Base-by-base conservation (phyloP, 176 grass and related monocot species). In the Stipa capillata region DNA sequence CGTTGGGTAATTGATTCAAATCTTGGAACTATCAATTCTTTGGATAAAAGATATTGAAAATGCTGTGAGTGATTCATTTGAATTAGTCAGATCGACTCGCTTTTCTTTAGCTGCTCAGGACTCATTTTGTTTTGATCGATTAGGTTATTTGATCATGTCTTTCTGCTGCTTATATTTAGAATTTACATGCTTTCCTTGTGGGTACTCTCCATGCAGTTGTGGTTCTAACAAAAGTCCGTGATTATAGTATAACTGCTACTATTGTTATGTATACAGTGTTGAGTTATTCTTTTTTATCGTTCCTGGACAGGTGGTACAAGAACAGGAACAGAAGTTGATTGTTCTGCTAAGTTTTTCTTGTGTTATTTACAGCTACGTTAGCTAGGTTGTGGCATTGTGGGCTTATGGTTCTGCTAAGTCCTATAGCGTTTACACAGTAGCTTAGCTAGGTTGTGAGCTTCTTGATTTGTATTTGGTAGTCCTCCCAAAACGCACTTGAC, bases 1-100 rank as follows among this genome's bases (percentile, higher is more conserved):
- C 94, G 20, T 91, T 97, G 84, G 94, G 94, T 97, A 85, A 79
- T 64, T 69, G 20, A 73, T 75, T 59, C 7, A 27, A 33, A 72
- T 71, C 53, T 68, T 85, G 35, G 65, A 82, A 29, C 51, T 78
- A 68, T 41, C 7, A 73, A 1, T 23, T 78, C 23, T 16, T 44
- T 71, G 2, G 9, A 78, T 24, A 53, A 17, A 31, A 36, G 43
- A 44, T 63, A 70, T 44, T 77, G 6, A 29, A 27, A 25, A 34
- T 87, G n/a, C 16, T 78, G 6, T 20, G 43, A 72, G 56, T 41
- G 32, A 37, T 82, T 54, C 12, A 0, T 72, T 83, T 72, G 60
- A 74, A 56, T 66, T 27, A 55, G 31, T 80, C 70, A 44, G 40
- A 41, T 67, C 27, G 47, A 15, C 14, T 69, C 57, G 65, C 20